Base-by-base conservation (phyloP, 225 moss, liverwort and hornwort species). In the Pseudoscleropodium purum region DNA sequence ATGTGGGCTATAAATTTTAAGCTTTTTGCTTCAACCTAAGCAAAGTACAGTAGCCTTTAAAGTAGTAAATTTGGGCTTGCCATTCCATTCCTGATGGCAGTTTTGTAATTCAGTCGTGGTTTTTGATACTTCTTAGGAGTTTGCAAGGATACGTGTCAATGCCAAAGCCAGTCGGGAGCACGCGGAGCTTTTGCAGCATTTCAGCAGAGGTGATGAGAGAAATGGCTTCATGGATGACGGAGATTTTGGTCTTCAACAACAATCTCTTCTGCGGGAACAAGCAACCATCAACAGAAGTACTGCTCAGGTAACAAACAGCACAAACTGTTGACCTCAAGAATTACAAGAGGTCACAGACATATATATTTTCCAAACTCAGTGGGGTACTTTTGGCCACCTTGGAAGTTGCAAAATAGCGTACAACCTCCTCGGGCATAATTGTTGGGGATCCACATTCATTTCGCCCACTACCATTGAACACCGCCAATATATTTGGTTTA, bases 81-180 rank as follows among this genome's bases (percentile, higher is more conserved):
- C 5, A 72, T 72, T 49, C 17, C 49, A 74, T 13, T 54, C 84
- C 15, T 27, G 39, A 54, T 78, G 52, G 43, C 23, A 80, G 31
- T 75, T 68, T 52, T 57, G n/a, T 64, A 33, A 84, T 75, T 33
- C 41, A 59, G 73, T 41, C 45, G 52, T 86, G 51, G n/a, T 69
- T 82, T 25, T 87, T 75, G 60, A 1, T 75, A 41, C 25, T 70
- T 64, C 36, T 49, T 80, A 97, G 96, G 96, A 97, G 83, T 97
- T 96, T 93, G 94, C 94, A 57, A 94, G 96, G 91, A 97, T 97
- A 89, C 95, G 94, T 63, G 92, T 94, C 54, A 95, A 90, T 84
- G 95, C 96, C 8, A 97, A 97, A 88, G 96, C 94, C 43, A 96
- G 88, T 85, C 94, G 96, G 64, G 96, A 97, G 88, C 96, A 97